Evolutionary conservation across 1,284 basidiomycete species (phyloP).

Genomic region (Ustilago loliicola): DNA sequence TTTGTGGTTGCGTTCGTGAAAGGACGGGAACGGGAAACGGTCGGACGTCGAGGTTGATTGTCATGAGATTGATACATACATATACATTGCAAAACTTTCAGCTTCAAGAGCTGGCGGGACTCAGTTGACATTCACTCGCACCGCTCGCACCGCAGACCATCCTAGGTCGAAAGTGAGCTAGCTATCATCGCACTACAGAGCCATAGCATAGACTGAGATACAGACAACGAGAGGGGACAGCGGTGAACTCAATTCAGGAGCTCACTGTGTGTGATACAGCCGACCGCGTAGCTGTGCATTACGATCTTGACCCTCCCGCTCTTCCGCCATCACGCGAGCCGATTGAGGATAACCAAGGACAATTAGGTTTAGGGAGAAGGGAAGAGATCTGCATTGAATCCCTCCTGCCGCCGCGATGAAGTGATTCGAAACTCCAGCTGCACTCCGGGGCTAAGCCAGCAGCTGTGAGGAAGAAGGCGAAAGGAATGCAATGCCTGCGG

Average conservation of each 20-base stretch:
- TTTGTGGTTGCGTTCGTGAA: conserved; percentile 5
- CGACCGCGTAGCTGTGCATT: conserved; percentile 4
- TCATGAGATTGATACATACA: not conserved
- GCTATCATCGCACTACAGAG: not conserved
- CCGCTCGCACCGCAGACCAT: not conserved
- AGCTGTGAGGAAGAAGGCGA: not conserved
- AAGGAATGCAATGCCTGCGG: not conserved
- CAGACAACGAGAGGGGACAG: not conserved
- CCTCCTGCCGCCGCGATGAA: not conserved
- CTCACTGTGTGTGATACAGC: not conserved
- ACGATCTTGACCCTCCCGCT: conserved; percentile 1
- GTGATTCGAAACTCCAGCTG: not conserved
- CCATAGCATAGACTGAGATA: not conserved
- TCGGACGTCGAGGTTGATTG: not conserved
- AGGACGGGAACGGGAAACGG: not conserved
- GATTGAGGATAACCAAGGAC: not conserved
- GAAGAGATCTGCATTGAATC: not conserved
- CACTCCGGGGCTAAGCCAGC: conserved; percentile 1
- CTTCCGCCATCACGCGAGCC: conserved; percentile 2
- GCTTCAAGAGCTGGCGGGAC: not conserved
- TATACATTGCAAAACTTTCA: not conserved
- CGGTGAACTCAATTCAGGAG: not conserved
- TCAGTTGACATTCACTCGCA: not conserved
- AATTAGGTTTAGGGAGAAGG: not conserved
- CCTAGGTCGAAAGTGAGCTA: not conserved